These are phyloP conservation scores for Xylaria intraflava DNA, from an alignment of 495 filamentous ascomycete species.

Conservation along the genomic window DNA sequence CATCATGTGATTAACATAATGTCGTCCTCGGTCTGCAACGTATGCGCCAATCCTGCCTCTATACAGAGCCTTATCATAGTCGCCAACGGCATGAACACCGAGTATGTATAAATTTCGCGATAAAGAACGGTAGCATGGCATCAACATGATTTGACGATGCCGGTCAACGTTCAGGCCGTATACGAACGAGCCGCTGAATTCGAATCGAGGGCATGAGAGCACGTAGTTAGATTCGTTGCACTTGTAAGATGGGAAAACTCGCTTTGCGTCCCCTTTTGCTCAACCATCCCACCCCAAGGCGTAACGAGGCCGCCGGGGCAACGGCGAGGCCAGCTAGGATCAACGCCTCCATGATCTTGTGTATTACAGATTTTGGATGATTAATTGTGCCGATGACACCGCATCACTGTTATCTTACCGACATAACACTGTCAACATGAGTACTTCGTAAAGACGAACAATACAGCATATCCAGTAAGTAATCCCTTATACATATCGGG, in stretches of 20 bases:
- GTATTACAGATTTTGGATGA: neutral
- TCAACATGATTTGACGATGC: conserved; percentile 20
- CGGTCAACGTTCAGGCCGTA: conserved; percentile 14
- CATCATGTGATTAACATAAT: no score
- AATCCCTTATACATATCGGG: neutral
- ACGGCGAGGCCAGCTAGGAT: conserved; percentile 51
- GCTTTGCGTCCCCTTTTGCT: no score
- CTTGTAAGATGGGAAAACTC: neutral
- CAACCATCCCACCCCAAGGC: no score
- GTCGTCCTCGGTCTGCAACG: conserved; percentile 19
- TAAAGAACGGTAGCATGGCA: conserved; percentile 19
- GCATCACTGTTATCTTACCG: neutral
- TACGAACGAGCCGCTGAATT: conserved; percentile 19
- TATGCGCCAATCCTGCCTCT: conserved; percentile 16
- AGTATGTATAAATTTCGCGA: conserved; percentile 13
- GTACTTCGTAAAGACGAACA: neutral
- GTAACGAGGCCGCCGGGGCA: conserved; percentile 40
- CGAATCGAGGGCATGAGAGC: conserved; percentile 16
- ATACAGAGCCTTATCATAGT: conserved; percentile 19
- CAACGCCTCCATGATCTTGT: conserved; percentile 35
- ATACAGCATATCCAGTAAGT: neutral
- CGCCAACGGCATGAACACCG: conserved; percentile 24
- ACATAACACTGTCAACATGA: neutral
- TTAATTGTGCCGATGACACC: neutral
- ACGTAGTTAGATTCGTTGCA: conserved; percentile 5